Evolutionary conservation across 129 eudicot species (phyloP).

Genomic region (Pittosporum tobira): DNA sequence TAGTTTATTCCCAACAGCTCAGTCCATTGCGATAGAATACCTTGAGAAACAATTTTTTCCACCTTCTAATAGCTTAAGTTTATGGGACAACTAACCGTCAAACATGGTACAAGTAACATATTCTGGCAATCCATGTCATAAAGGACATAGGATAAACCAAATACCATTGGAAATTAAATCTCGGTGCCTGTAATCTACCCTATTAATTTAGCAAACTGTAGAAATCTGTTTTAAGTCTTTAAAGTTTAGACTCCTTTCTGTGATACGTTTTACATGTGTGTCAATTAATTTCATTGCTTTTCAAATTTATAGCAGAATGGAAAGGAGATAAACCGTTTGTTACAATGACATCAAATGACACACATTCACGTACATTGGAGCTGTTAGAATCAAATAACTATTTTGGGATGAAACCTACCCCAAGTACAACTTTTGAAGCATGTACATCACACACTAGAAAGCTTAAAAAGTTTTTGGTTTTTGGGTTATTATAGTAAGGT

Average conservation of each 20-base stretch:
- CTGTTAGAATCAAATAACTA: slow-evolving; percentile 66
- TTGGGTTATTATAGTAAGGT: background rate
- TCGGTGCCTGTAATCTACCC: too few relatives aligned
- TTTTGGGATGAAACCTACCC: slow-evolving; percentile 90
- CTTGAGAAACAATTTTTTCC: background rate
- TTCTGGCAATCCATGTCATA: too few relatives aligned
- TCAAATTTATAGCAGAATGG: slow-evolving; percentile 40
- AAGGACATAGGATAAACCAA: too few relatives aligned
- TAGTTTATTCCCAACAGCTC: background rate
- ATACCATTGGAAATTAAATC: too few relatives aligned
- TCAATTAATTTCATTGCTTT: slow-evolving; percentile 10
- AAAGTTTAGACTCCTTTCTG: background rate
- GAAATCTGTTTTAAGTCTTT: too few relatives aligned
- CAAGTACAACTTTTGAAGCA: slow-evolving; percentile 89
- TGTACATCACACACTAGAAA: slow-evolving; percentile 24
- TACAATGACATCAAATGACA: slow-evolving; percentile 98
- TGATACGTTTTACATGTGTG: background rate
- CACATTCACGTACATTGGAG: slow-evolving; percentile 63
- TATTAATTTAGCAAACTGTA: background rate
- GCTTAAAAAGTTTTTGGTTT: background rate
- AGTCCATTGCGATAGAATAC: background rate
- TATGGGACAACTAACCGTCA: background rate
- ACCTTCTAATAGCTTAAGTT: background rate
- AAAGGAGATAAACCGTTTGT: slow-evolving; percentile 70
- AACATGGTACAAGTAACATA: too few relatives aligned